Evolutionary conservation across 495 filamentous ascomycete genomes (phyloP).

Genomic region (Podospora anserina): DNA sequence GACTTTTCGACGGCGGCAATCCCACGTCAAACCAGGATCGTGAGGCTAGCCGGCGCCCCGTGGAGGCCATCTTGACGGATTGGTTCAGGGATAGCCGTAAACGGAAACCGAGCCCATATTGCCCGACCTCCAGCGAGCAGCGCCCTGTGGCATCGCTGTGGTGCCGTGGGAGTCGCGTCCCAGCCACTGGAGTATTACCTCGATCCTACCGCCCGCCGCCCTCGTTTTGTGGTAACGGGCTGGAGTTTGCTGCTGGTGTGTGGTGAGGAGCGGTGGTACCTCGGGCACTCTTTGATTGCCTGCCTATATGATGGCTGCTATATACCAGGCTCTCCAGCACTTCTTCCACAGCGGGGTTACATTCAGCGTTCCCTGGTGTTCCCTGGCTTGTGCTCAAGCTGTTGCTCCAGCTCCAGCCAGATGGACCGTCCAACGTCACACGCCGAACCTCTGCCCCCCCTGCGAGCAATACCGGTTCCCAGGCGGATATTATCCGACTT

Average conservation of each 20-base stretch:
- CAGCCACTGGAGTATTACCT: neutral
- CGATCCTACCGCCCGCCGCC: constrained; percentile 6
- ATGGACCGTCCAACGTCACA: constrained; percentile 22
- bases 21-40: neutral
- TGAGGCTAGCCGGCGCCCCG: too few species aligned
- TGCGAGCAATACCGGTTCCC: constrained; percentile 35
- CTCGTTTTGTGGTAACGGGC: constrained; percentile 18
- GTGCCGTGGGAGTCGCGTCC: neutral
- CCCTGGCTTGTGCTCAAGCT: constrained; percentile 2
- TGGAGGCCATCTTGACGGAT: neutral
- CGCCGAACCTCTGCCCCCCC: constrained; percentile 19
- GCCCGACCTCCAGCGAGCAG: neutral
- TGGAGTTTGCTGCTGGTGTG: neutral
- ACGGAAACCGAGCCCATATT: constrained; percentile 5
- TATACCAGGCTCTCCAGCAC: constrained; percentile 17
- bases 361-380: constrained; percentile 12
- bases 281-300: constrained; percentile 41
- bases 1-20: constrained; percentile 8
- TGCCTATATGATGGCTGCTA: constrained; percentile 29
- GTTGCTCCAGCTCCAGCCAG: constrained; percentile 5
- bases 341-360: constrained; percentile 6
- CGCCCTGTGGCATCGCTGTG: neutral
- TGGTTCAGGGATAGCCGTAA: neutral
- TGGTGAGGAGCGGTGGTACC: constrained; percentile 34
- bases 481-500: constrained; percentile 31